These are phyloP conservation scores for Meyerozyma carpophila DNA, from an alignment of 1,139 yeast genomes.

Conservation along the genomic window DNA sequence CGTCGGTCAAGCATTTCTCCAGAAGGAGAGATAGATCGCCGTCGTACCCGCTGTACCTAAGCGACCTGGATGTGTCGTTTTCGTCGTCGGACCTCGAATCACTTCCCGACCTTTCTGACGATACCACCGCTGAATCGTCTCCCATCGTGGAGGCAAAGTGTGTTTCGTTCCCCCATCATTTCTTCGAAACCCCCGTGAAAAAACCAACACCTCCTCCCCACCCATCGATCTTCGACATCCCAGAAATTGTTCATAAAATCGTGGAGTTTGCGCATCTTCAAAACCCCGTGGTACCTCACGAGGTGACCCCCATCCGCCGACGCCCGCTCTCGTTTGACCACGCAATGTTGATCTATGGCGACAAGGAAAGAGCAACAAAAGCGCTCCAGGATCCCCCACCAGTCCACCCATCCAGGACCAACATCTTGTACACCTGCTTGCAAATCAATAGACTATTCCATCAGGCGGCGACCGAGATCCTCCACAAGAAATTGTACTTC, in stretches of 20 bases:
- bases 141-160: conserved; percentile 13
- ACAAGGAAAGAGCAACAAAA: conserved; percentile 41
- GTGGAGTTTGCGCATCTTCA: conserved; percentile 52
- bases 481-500: conserved; percentile 54
- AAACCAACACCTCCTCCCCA: conserved; percentile 1
- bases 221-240: conserved; percentile 60
- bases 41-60: neutral
- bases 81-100: conserved; percentile 28
- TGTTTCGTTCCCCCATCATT: neutral
- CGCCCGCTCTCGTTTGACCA: conserved; percentile 65
- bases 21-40: neutral
- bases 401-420: conserved; percentile 5
- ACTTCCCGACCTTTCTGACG: conserved; percentile 33
- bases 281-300: conserved; percentile 49
- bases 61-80: neutral
- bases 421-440: conserved; percentile 52
- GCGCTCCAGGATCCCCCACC: conserved; percentile 38
- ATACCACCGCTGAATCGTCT: conserved; percentile 23
- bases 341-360: conserved; percentile 44
- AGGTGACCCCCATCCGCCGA: conserved; percentile 53
- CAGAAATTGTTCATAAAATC: conserved; percentile 68
- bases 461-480: conserved; percentile 46
- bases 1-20: neutral
- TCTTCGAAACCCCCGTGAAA: neutral
- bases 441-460: conserved; percentile 67